Evolutionary conservation across 2,329 filamentous ascomycete species (phyloP).

Genomic region (Talaromyces sp.): DNA sequence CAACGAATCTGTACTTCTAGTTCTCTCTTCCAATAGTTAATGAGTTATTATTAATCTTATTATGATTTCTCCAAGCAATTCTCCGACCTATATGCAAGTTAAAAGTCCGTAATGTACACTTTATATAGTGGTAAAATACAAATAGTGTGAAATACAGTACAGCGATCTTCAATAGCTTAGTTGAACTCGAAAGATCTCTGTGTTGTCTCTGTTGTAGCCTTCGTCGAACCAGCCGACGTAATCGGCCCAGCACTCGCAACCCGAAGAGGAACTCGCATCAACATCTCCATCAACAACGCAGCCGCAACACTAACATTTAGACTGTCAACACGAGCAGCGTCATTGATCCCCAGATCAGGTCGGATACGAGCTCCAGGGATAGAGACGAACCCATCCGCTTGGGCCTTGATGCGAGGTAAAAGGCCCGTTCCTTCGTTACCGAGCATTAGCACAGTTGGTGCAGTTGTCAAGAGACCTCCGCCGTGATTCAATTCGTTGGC

Average conservation of each 20-base stretch:
- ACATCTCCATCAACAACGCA: conserved; percentile 58
- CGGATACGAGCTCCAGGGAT: conserved; percentile 56
- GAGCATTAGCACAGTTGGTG: conserved; percentile 75
- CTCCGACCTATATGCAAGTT: background rate
- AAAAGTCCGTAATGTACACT: conserved; percentile 10
- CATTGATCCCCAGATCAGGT: conserved; percentile 34
- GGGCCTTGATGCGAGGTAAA: conserved; percentile 58
- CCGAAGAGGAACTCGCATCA: conserved; percentile 34
- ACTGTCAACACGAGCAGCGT: conserved; percentile 67
- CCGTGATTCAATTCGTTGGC: conserved; percentile 26
- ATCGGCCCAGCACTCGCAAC: conserved; percentile 5
- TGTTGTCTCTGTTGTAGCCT: conserved; percentile 11
- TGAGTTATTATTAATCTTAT: conserved; percentile 1
- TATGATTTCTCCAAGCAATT: background rate
- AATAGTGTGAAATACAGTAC: conserved; percentile 9
- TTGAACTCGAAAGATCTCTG: conserved; percentile 17
- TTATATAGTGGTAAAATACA: background rate
- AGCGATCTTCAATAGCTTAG: background rate
- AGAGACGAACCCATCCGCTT: conserved; percentile 61
- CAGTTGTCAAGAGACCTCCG: conserved; percentile 44
- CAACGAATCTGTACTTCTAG: background rate
- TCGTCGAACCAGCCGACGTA: conserved; percentile 20
- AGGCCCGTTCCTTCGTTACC: conserved; percentile 78
- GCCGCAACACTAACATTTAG: conserved; percentile 90
- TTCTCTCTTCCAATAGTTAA: background rate